A percentile compares a stretch with the other conserved stretches of the same genome.
These are phyloP conservation scores for Drechslerella dactyloides DNA, from an alignment of 2,329 filamentous ascomycete genomes.

Conservation along the genomic window DNA sequence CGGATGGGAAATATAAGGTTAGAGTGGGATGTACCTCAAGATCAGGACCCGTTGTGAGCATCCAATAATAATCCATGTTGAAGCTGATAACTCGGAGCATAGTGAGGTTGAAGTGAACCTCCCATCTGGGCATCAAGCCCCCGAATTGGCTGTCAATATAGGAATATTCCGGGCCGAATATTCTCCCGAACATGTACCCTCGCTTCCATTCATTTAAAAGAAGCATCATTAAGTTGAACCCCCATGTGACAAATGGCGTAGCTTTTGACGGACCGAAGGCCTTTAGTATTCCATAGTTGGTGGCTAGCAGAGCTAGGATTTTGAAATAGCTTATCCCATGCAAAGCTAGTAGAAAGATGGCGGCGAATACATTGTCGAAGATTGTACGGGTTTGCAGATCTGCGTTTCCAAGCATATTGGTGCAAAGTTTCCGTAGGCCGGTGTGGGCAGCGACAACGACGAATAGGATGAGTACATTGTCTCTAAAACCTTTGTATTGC, in stretches of 20 bases:
- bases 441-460: conserved; percentile 65
- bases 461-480: conserved; percentile 81
- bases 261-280: conserved; percentile 59
- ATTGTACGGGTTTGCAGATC: conserved; percentile 67
- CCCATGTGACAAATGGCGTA: conserved; percentile 80
- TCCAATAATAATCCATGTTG: conserved; percentile 97
- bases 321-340: conserved; percentile 88
- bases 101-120: conserved; percentile 97
- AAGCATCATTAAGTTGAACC: conserved; percentile 82
- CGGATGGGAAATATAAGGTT: background rate
- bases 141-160: conserved; percentile 72
- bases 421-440: conserved; percentile 59
- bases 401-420: conserved; percentile 63
- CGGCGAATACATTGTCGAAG: conserved; percentile 83
- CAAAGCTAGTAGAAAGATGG: conserved; percentile 76
- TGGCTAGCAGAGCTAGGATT: conserved; percentile 76
- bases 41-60: conserved; percentile 66
- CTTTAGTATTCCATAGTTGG: conserved; percentile 74
- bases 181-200: conserved; percentile 74
- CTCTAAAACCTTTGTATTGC: conserved; percentile 84
- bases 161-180: conserved; percentile 64
- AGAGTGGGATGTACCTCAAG: conserved; percentile 10
- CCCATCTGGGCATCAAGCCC: conserved; percentile 88
- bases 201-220: conserved; percentile 86
- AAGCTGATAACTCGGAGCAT: conserved; percentile 92